These are phyloP conservation scores for Coemansia sp. DNA, from an alignment of 192 early-diverging fungal genomes.

Conservation along the genomic window DNA sequence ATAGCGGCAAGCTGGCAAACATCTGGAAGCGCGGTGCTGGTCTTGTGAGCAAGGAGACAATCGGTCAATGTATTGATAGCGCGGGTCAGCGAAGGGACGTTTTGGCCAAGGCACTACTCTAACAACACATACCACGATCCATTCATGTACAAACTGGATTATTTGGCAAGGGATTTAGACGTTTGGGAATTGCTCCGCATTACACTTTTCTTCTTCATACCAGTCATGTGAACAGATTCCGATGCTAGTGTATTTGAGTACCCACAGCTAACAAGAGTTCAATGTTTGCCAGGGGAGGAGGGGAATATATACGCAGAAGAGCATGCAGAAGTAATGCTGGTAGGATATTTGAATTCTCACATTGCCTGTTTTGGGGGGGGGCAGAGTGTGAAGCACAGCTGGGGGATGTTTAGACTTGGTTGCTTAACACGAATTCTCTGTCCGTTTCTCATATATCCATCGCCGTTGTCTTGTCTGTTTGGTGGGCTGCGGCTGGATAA, in stretches of 20 bases:
- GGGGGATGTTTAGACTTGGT: not conserved
- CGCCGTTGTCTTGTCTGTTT: too few species aligned
- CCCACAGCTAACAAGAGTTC: too few species aligned
- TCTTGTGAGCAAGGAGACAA: constrained; percentile 18
- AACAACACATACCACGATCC: not conserved
- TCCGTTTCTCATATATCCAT: too few species aligned
- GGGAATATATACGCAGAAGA: not conserved
- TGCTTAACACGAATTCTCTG: too few species aligned
- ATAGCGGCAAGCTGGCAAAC: constrained; percentile 25
- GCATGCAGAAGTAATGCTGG: not conserved
- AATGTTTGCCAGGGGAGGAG: too few species aligned
- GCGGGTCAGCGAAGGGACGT: constrained; percentile 19
- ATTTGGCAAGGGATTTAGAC: not conserved
- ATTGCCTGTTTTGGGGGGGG: too few species aligned
- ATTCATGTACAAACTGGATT: not conserved
- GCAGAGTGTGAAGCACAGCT: too few species aligned
- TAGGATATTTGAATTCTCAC: too few species aligned
- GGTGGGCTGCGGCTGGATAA: not conserved
- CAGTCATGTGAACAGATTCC: not conserved
- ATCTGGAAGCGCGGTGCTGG: constrained; percentile 51
- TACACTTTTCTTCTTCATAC: not conserved
- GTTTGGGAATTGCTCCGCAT: not conserved
- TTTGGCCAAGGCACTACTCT: constrained; percentile 7
- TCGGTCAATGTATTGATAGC: constrained; percentile 22
- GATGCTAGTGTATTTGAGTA: not conserved